Conservation (phyloP, 179 eudicot species). For the Heliamphora pulchella region DNA sequence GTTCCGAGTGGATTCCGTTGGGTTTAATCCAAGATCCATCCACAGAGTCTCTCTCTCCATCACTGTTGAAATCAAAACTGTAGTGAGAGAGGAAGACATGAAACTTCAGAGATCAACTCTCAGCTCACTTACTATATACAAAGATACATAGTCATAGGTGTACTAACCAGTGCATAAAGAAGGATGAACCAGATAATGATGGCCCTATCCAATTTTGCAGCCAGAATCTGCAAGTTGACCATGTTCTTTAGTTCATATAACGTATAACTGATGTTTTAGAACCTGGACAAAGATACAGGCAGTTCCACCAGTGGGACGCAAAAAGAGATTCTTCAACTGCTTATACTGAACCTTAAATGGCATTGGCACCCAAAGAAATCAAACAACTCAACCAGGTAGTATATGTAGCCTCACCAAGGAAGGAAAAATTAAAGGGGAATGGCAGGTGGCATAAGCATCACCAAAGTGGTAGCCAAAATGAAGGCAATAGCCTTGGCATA, state of each 20-base stretch:
- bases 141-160: not conserved
- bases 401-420: not conserved
- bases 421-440: not conserved
- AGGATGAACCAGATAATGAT: constrained; percentile 57
- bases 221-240: constrained; percentile 70
- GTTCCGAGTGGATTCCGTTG: constrained; percentile 43
- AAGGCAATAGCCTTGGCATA: not conserved
- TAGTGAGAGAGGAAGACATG: constrained; percentile 6
- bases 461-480: not conserved
- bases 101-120: constrained; percentile 7
- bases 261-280: not conserved
- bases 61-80: constrained; percentile 35
- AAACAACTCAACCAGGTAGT: not conserved
- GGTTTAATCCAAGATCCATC: constrained; percentile 67
- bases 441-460: not conserved
- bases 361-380: not conserved
- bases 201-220: constrained; percentile 91
- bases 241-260: constrained; percentile 5
- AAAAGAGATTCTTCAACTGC: not conserved
- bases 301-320: not conserved
- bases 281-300: not conserved
- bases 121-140: not conserved
- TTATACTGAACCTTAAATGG: not conserved
- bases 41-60: constrained; percentile 44
- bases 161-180: constrained; percentile 70